Evolutionary conservation across 139 green algal species (phyloP).

Genomic region (Microglena sp.): DNA sequence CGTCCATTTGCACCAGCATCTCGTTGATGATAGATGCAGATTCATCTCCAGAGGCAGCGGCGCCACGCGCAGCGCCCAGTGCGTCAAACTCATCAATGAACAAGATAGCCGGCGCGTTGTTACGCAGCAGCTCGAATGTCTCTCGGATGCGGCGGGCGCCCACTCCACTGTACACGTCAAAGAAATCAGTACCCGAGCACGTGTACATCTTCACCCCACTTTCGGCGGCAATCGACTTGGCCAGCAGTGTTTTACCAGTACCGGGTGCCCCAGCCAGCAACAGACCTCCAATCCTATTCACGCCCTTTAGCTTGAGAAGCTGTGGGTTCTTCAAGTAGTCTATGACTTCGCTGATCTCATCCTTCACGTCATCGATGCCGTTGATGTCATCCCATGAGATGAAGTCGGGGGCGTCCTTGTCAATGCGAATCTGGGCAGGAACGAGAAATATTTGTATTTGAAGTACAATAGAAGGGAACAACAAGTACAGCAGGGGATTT

Average conservation of each 20-base stretch:
- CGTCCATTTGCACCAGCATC: slow-evolving; percentile 93
- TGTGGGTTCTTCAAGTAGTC: slow-evolving; percentile 47
- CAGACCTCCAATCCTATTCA: slow-evolving; percentile 42
- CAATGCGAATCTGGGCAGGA: slow-evolving; percentile 34
- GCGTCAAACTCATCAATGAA: slow-evolving; percentile 98
- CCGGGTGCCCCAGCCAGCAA: slow-evolving; percentile 44
- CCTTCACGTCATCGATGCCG: slow-evolving; percentile 51
- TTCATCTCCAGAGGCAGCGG: slow-evolving; percentile 53
- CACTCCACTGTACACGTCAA: slow-evolving; percentile 41
- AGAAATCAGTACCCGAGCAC: slow-evolving; percentile 51
- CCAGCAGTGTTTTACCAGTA: slow-evolving; percentile 96
- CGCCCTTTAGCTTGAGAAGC: slow-evolving; percentile 23
- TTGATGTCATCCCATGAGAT: slow-evolving; percentile 57
- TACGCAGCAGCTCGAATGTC: slow-evolving; percentile 38
- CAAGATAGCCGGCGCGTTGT: slow-evolving; percentile 79
- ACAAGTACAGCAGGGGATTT: too few species aligned
- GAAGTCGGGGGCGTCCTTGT: slow-evolving; percentile 38
- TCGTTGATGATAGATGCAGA: slow-evolving; percentile 90
- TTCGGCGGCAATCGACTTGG: slow-evolving; percentile 93
- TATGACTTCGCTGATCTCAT: slow-evolving; percentile 50
- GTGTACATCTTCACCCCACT: slow-evolving; percentile 76
- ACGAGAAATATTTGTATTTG: neutral
- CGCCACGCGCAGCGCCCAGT: slow-evolving; percentile 60
- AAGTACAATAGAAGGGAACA: too few species aligned
- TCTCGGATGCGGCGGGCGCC: slow-evolving; percentile 39